Conservation (phyloP, 345 rosid genomes). For the Hibiscus tridactylites region DNA sequence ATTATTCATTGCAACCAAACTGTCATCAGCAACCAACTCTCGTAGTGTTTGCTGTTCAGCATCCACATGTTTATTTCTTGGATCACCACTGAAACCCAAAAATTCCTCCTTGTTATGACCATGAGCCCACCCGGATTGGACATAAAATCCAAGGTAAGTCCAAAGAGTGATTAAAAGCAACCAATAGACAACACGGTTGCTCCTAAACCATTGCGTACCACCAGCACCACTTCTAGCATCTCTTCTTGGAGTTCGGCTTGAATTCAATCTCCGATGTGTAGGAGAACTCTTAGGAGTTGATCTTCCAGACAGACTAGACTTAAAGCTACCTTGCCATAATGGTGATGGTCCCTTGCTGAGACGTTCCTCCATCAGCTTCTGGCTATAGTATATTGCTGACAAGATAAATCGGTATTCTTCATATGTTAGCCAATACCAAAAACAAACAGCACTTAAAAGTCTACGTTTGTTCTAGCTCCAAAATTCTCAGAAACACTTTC, state of each 20-base stretch:
- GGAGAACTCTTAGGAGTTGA: slow-evolving; percentile 75
- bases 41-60: slow-evolving; percentile 28
- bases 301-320: slow-evolving; percentile 64
- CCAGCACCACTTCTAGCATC: slow-evolving; percentile 58
- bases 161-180: slow-evolving; percentile 90
- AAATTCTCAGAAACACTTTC: not conserved
- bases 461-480: not conserved
- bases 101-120: slow-evolving; percentile 63
- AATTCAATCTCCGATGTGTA: slow-evolving; percentile 45
- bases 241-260: slow-evolving; percentile 76
- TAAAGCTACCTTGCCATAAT: slow-evolving; percentile 47
- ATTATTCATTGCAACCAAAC: slow-evolving; percentile 32
- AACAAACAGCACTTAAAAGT: not conserved
- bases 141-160: slow-evolving; percentile 91
- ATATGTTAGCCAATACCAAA: not conserved
- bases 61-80: slow-evolving; percentile 22
- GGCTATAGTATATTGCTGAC: slow-evolving; percentile 4
- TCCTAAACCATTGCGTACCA: slow-evolving; percentile 66
- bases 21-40: slow-evolving; percentile 48
- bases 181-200: slow-evolving; percentile 75
- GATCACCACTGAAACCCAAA: slow-evolving; percentile 57
- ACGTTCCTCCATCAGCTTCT: slow-evolving; percentile 53
- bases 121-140: slow-evolving; percentile 98
- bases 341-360: slow-evolving; percentile 37
- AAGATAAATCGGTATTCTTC: slow-evolving; percentile 9